Conservation (phyloP, 2,329 filamentous ascomycete genomes). For the Beauveria australis region DNA sequence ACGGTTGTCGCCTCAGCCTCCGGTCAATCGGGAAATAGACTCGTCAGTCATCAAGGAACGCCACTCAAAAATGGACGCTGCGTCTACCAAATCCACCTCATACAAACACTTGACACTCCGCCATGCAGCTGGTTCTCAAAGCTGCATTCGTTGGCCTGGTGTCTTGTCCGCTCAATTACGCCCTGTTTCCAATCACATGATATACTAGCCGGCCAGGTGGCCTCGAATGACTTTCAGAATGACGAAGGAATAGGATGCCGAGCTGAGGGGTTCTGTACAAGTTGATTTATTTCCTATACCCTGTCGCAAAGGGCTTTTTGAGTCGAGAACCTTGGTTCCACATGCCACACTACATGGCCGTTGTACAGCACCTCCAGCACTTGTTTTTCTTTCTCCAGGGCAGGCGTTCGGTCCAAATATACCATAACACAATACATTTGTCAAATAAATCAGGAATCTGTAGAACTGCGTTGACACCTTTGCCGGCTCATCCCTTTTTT, state of each 20-base stretch:
- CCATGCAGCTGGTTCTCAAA: neutral
- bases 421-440: neutral
- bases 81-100: neutral
- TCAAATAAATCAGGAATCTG: neutral
- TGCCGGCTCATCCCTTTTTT: neutral
- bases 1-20: neutral
- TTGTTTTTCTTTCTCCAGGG: neutral
- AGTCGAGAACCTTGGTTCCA: neutral
- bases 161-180: neutral
- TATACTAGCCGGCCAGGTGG: neutral
- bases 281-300: neutral
- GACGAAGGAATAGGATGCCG: neutral
- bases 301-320: neutral
- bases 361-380: neutral
- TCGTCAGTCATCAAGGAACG: neutral
- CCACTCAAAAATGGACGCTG: neutral
- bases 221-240: neutral
- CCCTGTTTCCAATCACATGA: neutral
- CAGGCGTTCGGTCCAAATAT: slow-evolving; percentile 4
- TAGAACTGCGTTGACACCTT: neutral
- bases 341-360: neutral
- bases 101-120: neutral
- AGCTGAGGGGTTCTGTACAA: neutral
- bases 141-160: neutral
- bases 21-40: neutral